Evolutionary conservation across 228 moss, liverwort and hornwort species (phyloP).

Genomic region (Sphagnum fallax): DNA sequence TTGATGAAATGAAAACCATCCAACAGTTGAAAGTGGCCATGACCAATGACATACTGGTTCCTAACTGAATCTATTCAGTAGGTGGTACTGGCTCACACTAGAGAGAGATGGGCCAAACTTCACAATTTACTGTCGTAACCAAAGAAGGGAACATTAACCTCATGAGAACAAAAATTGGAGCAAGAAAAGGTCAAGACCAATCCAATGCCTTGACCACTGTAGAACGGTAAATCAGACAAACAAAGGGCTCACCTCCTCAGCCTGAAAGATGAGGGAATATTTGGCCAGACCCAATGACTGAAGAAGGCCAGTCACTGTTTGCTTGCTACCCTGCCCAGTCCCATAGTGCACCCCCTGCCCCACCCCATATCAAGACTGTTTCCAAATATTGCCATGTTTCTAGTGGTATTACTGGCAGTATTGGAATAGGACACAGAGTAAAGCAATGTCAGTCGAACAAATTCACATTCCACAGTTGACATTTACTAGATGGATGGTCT

Average conservation of each 20-base stretch:
- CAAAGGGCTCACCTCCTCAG: slow-evolving; percentile 57
- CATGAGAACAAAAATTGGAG: too few species aligned
- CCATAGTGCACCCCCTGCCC: background rate
- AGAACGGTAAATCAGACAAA: background rate
- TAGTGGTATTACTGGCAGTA: background rate
- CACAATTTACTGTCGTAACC: too few species aligned
- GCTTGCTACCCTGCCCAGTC: slow-evolving; percentile 53
- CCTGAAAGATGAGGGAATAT: slow-evolving; percentile 75
- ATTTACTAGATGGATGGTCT: too few species aligned
- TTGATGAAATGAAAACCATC: too few species aligned
- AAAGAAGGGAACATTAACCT: too few species aligned
- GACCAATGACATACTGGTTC: too few species aligned
- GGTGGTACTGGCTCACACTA: too few species aligned
- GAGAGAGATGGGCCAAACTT: too few species aligned
- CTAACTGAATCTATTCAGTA: too few species aligned
- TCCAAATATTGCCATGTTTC: background rate
- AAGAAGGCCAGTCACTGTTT: slow-evolving; percentile 60
- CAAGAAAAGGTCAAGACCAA: too few species aligned
- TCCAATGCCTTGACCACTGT: too few species aligned
- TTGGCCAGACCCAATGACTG: slow-evolving; percentile 88
- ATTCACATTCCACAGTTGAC: background rate
- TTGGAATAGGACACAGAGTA: background rate
- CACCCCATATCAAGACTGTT: background rate
- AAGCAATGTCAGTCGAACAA: background rate
- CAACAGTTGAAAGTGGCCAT: too few species aligned